Base-by-base conservation (phyloP, 331 rosid species). In the Rosa hybrid region DNA sequence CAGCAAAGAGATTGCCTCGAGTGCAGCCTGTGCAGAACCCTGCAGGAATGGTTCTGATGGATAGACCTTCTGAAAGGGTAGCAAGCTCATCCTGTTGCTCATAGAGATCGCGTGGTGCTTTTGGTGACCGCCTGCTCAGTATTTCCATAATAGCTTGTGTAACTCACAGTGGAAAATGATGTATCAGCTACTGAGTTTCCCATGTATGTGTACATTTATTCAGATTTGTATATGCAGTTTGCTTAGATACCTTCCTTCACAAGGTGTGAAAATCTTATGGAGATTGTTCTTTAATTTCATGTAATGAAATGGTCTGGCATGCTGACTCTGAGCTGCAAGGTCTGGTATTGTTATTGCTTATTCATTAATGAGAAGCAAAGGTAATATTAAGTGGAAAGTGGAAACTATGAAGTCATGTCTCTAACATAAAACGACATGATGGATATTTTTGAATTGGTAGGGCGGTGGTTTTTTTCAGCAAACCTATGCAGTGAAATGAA, bases 1-100 rank as follows among this genome's bases (percentile, higher is more conserved):
- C 86, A 88, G 92, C 92, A 50, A 88, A 88, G 83, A 85, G 89
- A 78, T 78, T 88, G 46, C 91, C 91, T 7, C 85, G 91, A 78
- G 89, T 85, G 71, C 91, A 81, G 82, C 91, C 91, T 1, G 87
- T 50, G 34, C 89, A 88, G 69, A 88, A 85, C 76, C 82, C 91
- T 3, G 77, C 91, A 6, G 89, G 91, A 65, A 88, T 88, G 91
- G 91, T 88, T 80, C 82, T 85, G 20, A 78, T 83, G 89, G 89
- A 88, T 79, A 81, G 89, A 78, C 91, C 89, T 16, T 77, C 89
- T n/a, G 89, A 85, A 71, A 83, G 91, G 82, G 86, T 83, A 12
- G 89, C 89, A 71, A 88, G 85, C 41, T 76, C 89, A 0, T 81
- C 89, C 14, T 88, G 91, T 81, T 88, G 91, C 74, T 78, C 87